These are phyloP conservation scores for Plasmodium knowlesi DNA, from an alignment of 169 alveolate species.

Conservation along the genomic window DNA sequence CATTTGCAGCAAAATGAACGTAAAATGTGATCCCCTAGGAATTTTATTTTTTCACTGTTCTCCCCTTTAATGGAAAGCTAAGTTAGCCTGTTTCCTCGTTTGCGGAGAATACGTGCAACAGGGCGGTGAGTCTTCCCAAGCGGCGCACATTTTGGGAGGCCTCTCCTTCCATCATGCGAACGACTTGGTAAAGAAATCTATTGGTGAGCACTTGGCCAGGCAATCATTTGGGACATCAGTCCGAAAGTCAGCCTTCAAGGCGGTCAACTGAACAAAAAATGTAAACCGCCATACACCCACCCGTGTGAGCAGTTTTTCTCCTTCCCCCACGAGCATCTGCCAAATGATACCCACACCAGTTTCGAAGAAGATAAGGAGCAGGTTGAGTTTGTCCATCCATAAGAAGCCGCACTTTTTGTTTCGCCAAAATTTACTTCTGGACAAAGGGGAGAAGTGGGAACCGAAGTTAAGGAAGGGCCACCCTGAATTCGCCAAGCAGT, in stretches of 20 bases:
- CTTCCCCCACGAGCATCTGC: neutral
- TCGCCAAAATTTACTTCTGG: constrained; percentile 44
- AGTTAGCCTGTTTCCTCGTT: neutral
- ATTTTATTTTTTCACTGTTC: neutral
- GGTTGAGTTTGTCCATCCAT: constrained; percentile 55
- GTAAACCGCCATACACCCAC: neutral
- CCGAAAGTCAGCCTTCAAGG: too few relatives aligned
- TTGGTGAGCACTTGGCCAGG: neutral
- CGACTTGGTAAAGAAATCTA: neutral
- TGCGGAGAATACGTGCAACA: neutral
- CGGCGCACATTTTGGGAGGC: neutral
- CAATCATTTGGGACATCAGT: neutral
- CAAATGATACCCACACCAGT: constrained; percentile 70
- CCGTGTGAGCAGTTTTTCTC: neutral
- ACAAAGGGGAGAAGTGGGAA: constrained; percentile 51
- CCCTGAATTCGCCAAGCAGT: constrained; percentile 63
- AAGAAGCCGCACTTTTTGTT: constrained; percentile 65
- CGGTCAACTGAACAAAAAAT: neutral
- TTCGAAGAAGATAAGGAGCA: constrained; percentile 60
- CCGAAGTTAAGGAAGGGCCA: constrained; percentile 60
- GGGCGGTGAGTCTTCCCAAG: neutral
- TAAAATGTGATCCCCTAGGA: neutral
- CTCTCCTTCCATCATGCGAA: neutral
- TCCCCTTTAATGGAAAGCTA: neutral
- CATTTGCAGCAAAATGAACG: neutral